Evolutionary conservation across 2,329 filamentous ascomycete genomes (phyloP).

Genomic region (Aspergillus persii): DNA sequence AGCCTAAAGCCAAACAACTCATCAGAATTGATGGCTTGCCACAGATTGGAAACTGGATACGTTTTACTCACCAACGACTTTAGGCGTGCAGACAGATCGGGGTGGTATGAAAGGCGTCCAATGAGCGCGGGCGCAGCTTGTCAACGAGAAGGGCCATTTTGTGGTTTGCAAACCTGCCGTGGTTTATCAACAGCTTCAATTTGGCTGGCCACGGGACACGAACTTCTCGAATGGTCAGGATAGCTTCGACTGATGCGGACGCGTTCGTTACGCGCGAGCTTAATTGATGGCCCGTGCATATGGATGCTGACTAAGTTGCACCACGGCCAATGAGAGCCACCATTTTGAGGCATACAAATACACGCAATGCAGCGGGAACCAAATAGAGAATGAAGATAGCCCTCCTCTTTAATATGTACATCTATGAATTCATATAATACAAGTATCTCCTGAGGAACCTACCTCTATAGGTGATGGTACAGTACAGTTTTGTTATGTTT

Average conservation of each 20-base stretch:
- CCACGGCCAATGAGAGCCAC: neutral
- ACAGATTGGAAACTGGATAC: neutral
- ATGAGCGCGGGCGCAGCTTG: constrained; percentile 55
- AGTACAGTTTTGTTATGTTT: neutral
- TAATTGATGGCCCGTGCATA: constrained; percentile 39
- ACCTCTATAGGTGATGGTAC: neutral
- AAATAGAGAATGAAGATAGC: too few species aligned
- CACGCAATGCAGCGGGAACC: neutral
- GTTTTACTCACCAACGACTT: constrained; percentile 67
- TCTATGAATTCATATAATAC: constrained; percentile 1
- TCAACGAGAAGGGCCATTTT: constrained; percentile 65
- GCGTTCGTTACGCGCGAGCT: constrained; percentile 37
- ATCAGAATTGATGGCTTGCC: neutral
- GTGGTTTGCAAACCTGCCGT: neutral
- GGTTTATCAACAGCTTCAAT: neutral
- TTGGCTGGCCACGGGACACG: neutral
- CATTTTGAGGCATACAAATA: neutral
- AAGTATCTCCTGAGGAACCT: neutral
- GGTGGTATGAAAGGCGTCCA: constrained; percentile 75
- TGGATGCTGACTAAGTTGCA: constrained; percentile 1
- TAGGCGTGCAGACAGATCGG: constrained; percentile 81
- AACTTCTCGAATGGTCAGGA: constrained; percentile 12
- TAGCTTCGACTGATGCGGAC: constrained; percentile 20
- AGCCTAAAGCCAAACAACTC: constrained; percentile 56
- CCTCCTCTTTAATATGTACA: neutral